Evolutionary conservation across 208 protist species (phyloP).

Genomic region (Zelonia costaricensis): DNA sequence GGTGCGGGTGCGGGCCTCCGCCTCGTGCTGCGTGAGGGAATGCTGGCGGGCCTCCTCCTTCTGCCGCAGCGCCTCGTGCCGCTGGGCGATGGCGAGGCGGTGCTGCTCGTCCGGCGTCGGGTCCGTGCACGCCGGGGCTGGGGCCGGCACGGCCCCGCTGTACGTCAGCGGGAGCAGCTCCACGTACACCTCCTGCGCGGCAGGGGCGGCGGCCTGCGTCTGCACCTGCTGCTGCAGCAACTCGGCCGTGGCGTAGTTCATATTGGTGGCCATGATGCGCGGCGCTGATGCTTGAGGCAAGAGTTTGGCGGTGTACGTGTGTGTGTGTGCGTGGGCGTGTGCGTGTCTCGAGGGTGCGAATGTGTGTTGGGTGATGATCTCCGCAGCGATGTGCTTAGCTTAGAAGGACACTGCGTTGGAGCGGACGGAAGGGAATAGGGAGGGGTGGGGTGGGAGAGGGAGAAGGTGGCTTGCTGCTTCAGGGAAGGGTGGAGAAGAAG

Average conservation of each 20-base stretch:
- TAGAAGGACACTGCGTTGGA: too few relatives aligned
- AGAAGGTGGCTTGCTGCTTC: not conserved
- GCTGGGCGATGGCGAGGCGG: conserved; percentile 29
- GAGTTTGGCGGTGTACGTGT: not conserved
- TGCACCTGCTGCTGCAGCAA: not conserved
- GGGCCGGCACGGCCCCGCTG: conserved; percentile 53
- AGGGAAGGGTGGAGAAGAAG: too few relatives aligned
- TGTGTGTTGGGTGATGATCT: too few relatives aligned
- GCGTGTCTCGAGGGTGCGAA: not conserved
- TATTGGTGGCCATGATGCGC: not conserved
- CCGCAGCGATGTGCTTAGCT: too few relatives aligned
- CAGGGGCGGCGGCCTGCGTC: not conserved
- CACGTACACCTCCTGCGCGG: conserved; percentile 26
- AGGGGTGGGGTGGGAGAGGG: not conserved
- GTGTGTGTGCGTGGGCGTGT: not conserved
- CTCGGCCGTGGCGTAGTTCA: not conserved
- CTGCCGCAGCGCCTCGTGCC: conserved; percentile 31
- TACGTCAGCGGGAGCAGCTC: conserved; percentile 49
- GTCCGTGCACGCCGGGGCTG: conserved; percentile 52
- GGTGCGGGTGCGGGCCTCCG: not conserved
- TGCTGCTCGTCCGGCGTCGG: conserved; percentile 79
- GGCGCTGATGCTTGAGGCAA: too few relatives aligned
- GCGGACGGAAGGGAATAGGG: not conserved
- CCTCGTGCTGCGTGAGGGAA: conserved; percentile 5
- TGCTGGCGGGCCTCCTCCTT: conserved; percentile 21